These are phyloP conservation scores for Pterocarpus santalinus DNA, from an alignment of 306 rosid species.

Conservation along the genomic window DNA sequence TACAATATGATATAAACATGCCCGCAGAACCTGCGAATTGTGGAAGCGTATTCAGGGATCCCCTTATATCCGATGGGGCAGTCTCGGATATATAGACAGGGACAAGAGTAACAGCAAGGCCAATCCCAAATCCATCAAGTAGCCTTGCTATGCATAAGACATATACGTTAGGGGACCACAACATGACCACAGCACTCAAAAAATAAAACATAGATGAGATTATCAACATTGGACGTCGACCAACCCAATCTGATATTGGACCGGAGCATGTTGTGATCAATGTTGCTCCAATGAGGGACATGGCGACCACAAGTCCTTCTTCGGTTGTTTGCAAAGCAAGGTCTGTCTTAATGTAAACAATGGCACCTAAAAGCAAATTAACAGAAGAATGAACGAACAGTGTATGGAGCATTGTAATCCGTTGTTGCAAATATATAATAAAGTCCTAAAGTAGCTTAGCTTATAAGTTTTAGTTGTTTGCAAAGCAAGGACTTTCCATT, in stretches of 20 bases:
- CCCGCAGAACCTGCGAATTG: slow-evolving; percentile 84
- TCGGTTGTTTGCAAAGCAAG: slow-evolving; percentile 53
- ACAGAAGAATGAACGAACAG: background rate
- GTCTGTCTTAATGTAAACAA: slow-evolving; percentile 71
- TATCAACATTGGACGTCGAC: slow-evolving; percentile 81
- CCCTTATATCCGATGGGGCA: slow-evolving; percentile 87
- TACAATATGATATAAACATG: slow-evolving; percentile 80
- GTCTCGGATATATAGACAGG: slow-evolving; percentile 85
- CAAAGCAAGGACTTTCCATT: no score
- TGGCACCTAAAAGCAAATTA: slow-evolving; percentile 60
- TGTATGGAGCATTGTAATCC: no score
- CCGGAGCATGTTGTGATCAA: slow-evolving; percentile 77
- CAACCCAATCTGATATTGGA: slow-evolving; percentile 68
- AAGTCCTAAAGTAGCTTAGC: no score
- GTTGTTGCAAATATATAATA: no score
- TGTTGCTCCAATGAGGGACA: slow-evolving; percentile 83
- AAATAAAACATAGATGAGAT: slow-evolving; percentile 71
- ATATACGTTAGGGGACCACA: slow-evolving; percentile 82
- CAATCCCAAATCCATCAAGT: slow-evolving; percentile 86
- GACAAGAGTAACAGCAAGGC: slow-evolving; percentile 84
- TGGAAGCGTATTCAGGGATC: slow-evolving; percentile 80
- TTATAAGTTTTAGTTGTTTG: no score
- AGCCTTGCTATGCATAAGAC: slow-evolving; percentile 72
- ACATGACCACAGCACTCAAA: slow-evolving; percentile 74
- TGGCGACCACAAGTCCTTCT: slow-evolving; percentile 90